Evolutionary conservation across 1,139 yeast genomes (phyloP), one percentile per base, ranked within the genome.

Genomic region (Chernovozyma aurita): DNA sequence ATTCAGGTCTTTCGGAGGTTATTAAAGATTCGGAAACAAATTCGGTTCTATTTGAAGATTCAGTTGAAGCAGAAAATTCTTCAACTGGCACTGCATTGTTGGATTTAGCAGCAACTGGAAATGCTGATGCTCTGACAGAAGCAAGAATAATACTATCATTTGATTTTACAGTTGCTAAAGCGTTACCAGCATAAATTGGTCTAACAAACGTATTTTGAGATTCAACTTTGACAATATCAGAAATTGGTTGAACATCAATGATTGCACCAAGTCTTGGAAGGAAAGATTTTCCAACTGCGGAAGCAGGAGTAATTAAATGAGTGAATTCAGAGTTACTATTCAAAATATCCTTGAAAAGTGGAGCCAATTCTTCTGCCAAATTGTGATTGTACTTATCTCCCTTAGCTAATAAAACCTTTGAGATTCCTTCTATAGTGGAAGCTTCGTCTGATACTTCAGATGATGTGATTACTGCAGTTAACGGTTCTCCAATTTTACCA

Each of bases 161-260:
- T 26, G 87, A 70, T 59, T 81, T 77, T 40, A 92, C 87, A 4
- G 96, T 88, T 28, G 87, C 78, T 44, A 87, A 68, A 2, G 95
- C 95, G 59, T 92, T 92, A 34, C 98, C 98, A 24, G 98, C 98
- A 56, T 87, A 92, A 34, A 92, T 87, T 34, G 97, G 97, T 57
- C 97, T 81, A 26, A 81, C 80, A 61, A 92, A 92, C 5, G 95
- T 85, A 43, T 74, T 74, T 20, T 76, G 70, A 36, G 78, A 69
- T 45, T 74, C 75, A 31, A 92, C 81, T 52, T 77, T 76, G 46
- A 75, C 75, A 41, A 92, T 73, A 53, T 92, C 97, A 27, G 90
- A 78, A 38, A 92, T 64, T 31, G 97, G 97, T 64, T 92, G 97
- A 20, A 77, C 74, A 53, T 92, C 95, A 41, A 90, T 65, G 40